A percentile compares a stretch with the other conserved stretches of the same genome.
These are phyloP conservation scores for Pyrenophora seminiperda DNA, from an alignment of 2,329 filamentous ascomycete genomes.

Conservation along the genomic window DNA sequence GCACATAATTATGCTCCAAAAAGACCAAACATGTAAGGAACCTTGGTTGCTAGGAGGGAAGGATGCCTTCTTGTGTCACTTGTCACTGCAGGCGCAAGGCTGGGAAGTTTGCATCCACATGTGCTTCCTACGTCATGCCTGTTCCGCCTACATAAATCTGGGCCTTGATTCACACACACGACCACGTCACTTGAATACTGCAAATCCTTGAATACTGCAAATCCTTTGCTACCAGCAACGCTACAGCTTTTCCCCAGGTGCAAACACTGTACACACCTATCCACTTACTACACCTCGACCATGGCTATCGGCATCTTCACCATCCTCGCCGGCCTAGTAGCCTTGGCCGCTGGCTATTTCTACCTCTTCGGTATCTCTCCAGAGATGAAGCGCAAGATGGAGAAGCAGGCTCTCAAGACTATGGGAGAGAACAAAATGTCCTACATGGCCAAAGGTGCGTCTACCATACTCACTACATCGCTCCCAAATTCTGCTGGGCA, in stretches of 20 bases:
- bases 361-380: conserved; percentile 57
- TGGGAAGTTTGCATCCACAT: conserved; percentile 16
- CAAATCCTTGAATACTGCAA: conserved; percentile 7
- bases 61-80: conserved; percentile 3
- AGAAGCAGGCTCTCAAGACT: conserved; percentile 55
- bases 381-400: conserved; percentile 54
- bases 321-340: conserved; percentile 36
- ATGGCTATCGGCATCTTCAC: conserved; percentile 43
- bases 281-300: conserved; percentile 1
- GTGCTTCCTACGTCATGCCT: conserved; percentile 25
- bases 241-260: conserved; percentile 3
- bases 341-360: conserved; percentile 47
- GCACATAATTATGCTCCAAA: no score
- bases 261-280: conserved; percentile 4
- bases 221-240: conserved; percentile 2
- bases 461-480: not conserved
- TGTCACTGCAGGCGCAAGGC: conserved; percentile 12
- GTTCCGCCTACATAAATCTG: conserved; percentile 20
- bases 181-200: conserved; percentile 10
- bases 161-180: conserved; percentile 8
- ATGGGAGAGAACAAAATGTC: conserved; percentile 60
- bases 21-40: not conserved
- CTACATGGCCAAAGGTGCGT: conserved; percentile 48
- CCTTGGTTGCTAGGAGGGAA: conserved; percentile 4
- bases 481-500: not conserved